Evolutionary conservation across 331 rosid genomes (phyloP).

Genomic region (Malus hybrid): DNA sequence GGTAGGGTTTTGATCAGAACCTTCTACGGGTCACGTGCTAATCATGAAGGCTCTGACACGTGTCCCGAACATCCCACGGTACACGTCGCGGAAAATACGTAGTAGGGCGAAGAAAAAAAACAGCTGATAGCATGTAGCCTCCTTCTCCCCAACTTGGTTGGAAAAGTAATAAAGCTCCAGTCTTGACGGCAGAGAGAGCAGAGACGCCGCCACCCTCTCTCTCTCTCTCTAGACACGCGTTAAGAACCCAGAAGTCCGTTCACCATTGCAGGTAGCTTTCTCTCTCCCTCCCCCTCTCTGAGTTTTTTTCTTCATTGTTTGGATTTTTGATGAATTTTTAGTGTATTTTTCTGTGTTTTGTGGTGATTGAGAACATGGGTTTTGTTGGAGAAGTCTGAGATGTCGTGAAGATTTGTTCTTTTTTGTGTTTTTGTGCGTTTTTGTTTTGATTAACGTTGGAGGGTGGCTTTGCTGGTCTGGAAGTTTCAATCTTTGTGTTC

Average conservation of each 20-base stretch:
- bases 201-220: conserved; percentile 23
- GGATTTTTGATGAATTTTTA: background rate
- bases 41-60: conserved; percentile 4
- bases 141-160: conserved; percentile 38
- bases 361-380: background rate
- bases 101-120: background rate
- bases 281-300: background rate
- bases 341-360: background rate
- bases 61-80: conserved; percentile 5
- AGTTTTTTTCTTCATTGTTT: no score
- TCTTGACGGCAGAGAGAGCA: conserved; percentile 35
- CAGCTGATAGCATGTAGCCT: conserved; percentile 10
- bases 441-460: background rate
- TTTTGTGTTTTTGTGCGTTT: background rate
- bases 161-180: conserved; percentile 11
- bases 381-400: background rate
- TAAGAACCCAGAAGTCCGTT: conserved; percentile 1
- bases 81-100: background rate
- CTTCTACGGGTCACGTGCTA: conserved; percentile 7
- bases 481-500: background rate
- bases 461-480: background rate
- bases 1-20: no score
- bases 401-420: background rate
- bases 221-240: conserved; percentile 4
- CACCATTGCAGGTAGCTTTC: conserved; percentile 34